Evolutionary conservation across 2,329 filamentous ascomycete species (phyloP).

Genomic region (Corynespora cassiicola): DNA sequence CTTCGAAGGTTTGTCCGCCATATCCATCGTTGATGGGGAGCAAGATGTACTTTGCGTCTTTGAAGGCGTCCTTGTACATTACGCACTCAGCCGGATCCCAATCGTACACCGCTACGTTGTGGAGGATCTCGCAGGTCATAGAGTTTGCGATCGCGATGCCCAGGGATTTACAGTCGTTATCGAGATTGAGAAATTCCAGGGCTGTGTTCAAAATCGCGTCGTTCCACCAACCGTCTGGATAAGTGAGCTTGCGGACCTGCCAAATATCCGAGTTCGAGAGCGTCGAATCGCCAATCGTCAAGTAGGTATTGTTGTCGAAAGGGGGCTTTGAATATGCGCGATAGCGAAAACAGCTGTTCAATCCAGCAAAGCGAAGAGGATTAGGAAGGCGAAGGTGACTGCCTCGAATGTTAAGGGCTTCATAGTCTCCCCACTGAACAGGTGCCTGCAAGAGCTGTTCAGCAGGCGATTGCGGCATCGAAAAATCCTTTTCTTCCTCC

Average conservation of each 20-base stretch:
- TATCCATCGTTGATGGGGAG: conserved; percentile 31
- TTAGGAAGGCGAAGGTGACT: conserved; percentile 7
- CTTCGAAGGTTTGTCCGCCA: conserved; percentile 1
- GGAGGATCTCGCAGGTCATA: conserved; percentile 18
- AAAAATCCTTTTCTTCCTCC: no score
- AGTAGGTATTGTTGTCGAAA: conserved; percentile 13
- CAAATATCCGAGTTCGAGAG: conserved; percentile 20
- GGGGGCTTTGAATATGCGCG: conserved; percentile 1
- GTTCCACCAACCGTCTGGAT: conserved; percentile 20
- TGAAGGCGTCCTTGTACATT: conserved; percentile 10
- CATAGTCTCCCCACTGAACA: no score
- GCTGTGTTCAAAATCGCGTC: conserved; percentile 26
- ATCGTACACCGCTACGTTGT: conserved; percentile 14
- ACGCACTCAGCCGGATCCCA: no score
- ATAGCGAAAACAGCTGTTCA: conserved; percentile 3
- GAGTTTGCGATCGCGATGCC: conserved; percentile 25
- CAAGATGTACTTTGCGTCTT: conserved; percentile 28
- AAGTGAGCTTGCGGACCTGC: conserved; percentile 16
- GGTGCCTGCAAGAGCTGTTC: no score
- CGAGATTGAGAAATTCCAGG: conserved; percentile 19
- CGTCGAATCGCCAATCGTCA: conserved; percentile 15
- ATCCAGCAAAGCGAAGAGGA: conserved; percentile 13
- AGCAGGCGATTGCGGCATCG: no score
- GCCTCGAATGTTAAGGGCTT: no score
- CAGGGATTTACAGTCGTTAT: conserved; percentile 9